Conservation (phyloP, 140 eudicot genomes). For the Senecio squalidus region DNA sequence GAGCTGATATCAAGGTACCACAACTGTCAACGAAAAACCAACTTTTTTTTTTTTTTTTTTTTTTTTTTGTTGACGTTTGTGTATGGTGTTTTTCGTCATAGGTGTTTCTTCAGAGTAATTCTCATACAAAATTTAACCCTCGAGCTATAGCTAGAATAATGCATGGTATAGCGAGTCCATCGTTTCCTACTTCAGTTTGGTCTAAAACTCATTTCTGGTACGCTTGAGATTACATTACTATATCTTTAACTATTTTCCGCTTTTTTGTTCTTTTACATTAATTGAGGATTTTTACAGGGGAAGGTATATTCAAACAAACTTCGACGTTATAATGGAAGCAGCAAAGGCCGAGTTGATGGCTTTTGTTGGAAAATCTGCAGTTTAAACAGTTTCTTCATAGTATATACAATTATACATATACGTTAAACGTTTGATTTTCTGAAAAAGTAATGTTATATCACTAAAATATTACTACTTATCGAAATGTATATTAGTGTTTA, state of each 20-base stretch:
- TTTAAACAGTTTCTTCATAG: constrained; percentile 23
- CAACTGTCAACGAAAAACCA: constrained; percentile 12
- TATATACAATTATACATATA: no score
- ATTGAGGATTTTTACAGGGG: constrained; percentile 59
- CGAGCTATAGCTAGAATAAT: constrained; percentile 91
- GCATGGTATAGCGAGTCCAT: constrained; percentile 90
- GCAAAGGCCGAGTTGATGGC: constrained; percentile 79
- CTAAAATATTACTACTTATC: no score
- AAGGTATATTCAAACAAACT: constrained; percentile 67
- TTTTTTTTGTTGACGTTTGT: background rate
- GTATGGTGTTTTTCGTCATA: constrained; percentile 27
- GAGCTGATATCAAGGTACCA: constrained; percentile 91
- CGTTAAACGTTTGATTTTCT: no score
- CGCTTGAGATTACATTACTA: background rate
- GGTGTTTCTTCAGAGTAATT: constrained; percentile 85
- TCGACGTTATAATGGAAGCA: constrained; percentile 80
- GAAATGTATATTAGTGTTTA: no score
- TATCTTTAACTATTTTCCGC: background rate
- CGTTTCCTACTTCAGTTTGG: constrained; percentile 90
- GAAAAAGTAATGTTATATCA: no score
- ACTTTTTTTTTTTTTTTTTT: background rate
- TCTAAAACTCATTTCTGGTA: constrained; percentile 97
- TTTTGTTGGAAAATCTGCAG: constrained; percentile 47
- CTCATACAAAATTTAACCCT: constrained; percentile 76
- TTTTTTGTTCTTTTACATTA: background rate